Conservation (phyloP, 2,329 filamentous ascomycete species). For the Pseudogymnoascus sp. region DNA sequence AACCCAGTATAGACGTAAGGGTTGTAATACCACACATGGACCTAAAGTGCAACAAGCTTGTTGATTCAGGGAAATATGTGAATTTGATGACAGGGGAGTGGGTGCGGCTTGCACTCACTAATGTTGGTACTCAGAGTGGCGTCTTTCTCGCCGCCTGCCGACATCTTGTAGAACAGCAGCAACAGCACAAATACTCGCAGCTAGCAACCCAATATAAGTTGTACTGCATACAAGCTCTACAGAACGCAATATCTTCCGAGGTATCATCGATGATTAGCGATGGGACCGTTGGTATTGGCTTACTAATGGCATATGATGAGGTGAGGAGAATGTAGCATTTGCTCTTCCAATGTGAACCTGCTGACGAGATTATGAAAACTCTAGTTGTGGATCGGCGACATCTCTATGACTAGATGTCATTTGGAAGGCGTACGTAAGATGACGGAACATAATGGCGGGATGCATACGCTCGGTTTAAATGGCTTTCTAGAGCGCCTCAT, state of each 20-base stretch:
- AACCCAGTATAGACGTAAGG: conserved; percentile 10
- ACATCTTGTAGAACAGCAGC: conserved; percentile 12
- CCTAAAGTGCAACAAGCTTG: background rate
- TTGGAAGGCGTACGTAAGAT: conserved; percentile 14
- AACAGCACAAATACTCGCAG: conserved; percentile 5
- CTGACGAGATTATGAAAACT: background rate
- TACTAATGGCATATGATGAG: background rate
- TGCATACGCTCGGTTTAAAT: conserved; percentile 12
- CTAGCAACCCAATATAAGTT: conserved; percentile 14
- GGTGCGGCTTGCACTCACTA: conserved; percentile 13
- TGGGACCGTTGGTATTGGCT: background rate
- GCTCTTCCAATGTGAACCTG: background rate
- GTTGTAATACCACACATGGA: conserved; percentile 12
- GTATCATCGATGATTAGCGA: conserved; percentile 9
- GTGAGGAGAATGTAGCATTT: background rate
- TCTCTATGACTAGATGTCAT: conserved; percentile 11
- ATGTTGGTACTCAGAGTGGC: conserved; percentile 11
- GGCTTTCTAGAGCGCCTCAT: conserved; percentile 13
- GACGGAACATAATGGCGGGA: conserved; percentile 15
- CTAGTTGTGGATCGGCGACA: conserved; percentile 7
- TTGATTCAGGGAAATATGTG: background rate
- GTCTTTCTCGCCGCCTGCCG: conserved; percentile 14
- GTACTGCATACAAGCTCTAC: conserved; percentile 6
- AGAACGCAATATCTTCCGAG: conserved; percentile 6
- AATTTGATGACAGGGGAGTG: conserved; percentile 14